Conservation (phyloP, 2,329 filamentous ascomycete genomes). For the Macrophomina tecta region DNA sequence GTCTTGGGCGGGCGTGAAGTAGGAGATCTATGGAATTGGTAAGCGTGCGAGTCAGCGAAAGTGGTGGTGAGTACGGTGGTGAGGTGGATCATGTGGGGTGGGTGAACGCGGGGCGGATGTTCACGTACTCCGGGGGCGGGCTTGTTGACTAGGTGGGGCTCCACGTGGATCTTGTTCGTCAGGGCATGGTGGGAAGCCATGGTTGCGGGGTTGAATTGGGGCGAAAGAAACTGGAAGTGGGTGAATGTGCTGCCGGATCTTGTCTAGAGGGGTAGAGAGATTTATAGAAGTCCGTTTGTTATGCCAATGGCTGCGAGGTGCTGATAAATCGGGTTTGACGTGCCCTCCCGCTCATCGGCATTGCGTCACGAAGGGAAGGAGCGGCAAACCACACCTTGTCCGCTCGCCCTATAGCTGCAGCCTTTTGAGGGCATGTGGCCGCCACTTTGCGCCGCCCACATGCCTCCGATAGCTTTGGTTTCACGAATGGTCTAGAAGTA, state of each 20-base stretch:
- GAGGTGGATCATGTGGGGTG: not conserved
- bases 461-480: not conserved
- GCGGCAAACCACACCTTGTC: not conserved
- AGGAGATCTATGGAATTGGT: constrained; percentile 43
- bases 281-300: not conserved
- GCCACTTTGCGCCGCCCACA: not conserved
- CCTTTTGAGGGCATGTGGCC: not conserved
- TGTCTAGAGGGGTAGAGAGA: not conserved
- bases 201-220: not conserved
- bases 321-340: constrained; percentile 7
- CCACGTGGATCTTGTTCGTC: constrained; percentile 39
- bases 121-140: constrained; percentile 50
- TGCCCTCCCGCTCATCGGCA: not conserved
- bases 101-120: not conserved
- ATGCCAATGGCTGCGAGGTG: not conserved
- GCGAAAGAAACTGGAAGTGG: not conserved
- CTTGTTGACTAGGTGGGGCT: constrained; percentile 48
- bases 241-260: not conserved
- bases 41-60: constrained; percentile 27
- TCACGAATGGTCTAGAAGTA: not conserved
- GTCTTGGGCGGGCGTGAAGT: constrained; percentile 56
- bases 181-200: constrained; percentile 37
- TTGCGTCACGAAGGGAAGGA: constrained; percentile 8
- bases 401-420: not conserved
- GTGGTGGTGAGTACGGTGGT: not conserved